phyloP scores from a whole-genome alignment of 2,329 filamentous ascomycete genomes.

The Plectosphaerella sp. region DNA sequence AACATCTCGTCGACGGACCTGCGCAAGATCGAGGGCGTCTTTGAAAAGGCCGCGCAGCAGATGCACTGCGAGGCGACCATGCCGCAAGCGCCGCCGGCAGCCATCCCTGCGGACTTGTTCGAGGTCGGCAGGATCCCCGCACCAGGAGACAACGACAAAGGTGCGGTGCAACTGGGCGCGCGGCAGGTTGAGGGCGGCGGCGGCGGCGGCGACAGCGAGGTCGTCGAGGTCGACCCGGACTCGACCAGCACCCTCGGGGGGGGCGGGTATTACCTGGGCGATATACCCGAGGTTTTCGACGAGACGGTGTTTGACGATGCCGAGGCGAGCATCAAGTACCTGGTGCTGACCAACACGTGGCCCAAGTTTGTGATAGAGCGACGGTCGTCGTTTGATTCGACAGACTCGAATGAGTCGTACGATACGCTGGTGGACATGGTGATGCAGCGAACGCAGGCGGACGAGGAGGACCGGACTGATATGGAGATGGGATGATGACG shows the following conservation, averaged over 20 bases:
- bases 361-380: slow-evolving; percentile 42
- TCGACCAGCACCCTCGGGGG: not conserved
- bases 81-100: too few species aligned
- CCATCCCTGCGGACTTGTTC: too few species aligned
- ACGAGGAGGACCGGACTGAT: not conserved
- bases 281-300: slow-evolving; percentile 44
- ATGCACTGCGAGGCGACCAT: slow-evolving; percentile 16
- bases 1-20: slow-evolving; percentile 43
- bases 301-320: slow-evolving; percentile 53
- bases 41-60: slow-evolving; percentile 33
- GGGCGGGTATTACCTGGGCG: slow-evolving; percentile 29
- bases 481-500: not conserved
- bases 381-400: slow-evolving; percentile 8
- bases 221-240: too few species aligned
- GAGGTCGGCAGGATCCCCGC: too few species aligned
- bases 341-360: slow-evolving; percentile 67
- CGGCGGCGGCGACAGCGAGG: too few species aligned
- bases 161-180: too few species aligned
- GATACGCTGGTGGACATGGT: slow-evolving; percentile 3
- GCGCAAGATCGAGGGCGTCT: slow-evolving; percentile 34
- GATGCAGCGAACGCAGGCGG: not conserved
- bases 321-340: slow-evolving; percentile 58
- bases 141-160: not conserved
- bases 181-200: too few species aligned
- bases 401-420: slow-evolving; percentile 4